Evolutionary conservation across 2,329 filamentous ascomycete genomes (phyloP).

Genomic region (Botryotinia calthae): DNA sequence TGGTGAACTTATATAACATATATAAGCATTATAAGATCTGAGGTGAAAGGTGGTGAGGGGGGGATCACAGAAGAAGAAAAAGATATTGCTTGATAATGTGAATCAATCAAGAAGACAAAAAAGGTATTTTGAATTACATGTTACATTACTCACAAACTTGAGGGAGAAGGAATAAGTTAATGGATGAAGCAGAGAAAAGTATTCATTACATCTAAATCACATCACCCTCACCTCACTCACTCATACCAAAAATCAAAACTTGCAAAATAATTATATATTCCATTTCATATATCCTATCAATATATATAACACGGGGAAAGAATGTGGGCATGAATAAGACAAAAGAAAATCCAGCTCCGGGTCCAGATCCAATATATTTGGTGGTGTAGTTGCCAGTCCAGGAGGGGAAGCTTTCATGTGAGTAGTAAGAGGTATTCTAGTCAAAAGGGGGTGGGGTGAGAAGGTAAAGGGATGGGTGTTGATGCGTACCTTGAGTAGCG

Average conservation of each 20-base stretch:
- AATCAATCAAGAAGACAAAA: not conserved
- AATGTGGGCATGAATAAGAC: not conserved
- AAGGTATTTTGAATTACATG: not conserved
- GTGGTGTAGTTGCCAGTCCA: not conserved
- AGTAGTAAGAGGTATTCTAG: slow-evolving; percentile 33
- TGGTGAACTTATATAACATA: too few species aligned
- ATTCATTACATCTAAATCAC: not conserved
- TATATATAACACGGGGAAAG: not conserved
- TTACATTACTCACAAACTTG: not conserved
- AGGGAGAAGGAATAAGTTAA: not conserved
- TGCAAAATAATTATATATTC: not conserved
- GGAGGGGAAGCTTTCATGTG: slow-evolving; percentile 31
- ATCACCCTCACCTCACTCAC: not conserved
- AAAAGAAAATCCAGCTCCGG: slow-evolving; percentile 8
- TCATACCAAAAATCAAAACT: not conserved
- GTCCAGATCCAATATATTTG: not conserved
- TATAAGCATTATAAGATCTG: too few species aligned
- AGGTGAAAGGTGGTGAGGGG: too few species aligned
- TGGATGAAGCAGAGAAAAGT: not conserved
- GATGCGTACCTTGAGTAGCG: slow-evolving; percentile 27
- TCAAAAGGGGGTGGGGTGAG: not conserved
- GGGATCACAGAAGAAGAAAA: not conserved
- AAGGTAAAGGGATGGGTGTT: not conserved
- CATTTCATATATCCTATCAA: not conserved
- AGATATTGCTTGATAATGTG: too few species aligned